Evolutionary conservation across 2,329 filamentous ascomycete genomes (phyloP), one percentile per base, ranked within the genome.

Genomic region (Trichoderma sp.): DNA sequence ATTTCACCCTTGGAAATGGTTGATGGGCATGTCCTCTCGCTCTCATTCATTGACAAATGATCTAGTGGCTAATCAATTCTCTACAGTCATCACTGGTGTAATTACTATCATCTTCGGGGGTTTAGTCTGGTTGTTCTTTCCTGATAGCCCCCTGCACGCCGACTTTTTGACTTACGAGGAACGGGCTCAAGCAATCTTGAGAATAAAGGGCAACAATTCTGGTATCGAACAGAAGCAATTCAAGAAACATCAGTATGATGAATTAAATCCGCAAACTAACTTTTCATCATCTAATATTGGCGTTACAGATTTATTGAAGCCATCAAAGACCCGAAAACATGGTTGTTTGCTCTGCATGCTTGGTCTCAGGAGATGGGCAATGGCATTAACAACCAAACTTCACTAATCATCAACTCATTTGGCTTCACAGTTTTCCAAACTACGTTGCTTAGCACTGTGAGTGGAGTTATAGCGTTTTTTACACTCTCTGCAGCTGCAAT

Each of bases 351-450:
- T 0, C 68, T 76, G 4, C 75, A 77, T 28, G 76, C 78, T 2
- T 78, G 80, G 30, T 76, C 77, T 3, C 78, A 83, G 55, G 82
- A 83, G 74, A 79, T 83, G 68, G 78, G 80, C 17, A 81, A 81
- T 57, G 80, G 80, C 7, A 70, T 79, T 15, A 81, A 82, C 2
- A 84, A 83, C 61, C 82, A 83, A 70, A 81, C 76, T 28, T 82
- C 81, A 0, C 76, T 85, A 0, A 82, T 84, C 58, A 82, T 84
- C 73, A 84, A 83, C 30, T 82, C 81, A 0, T 84, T 84, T 64
- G 83, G 82, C 4, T 85, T 84, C 72, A 80, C 73, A 13, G 80
- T 74, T 53, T 76, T 79, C 58, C 79, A 81, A 43, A 81, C 80
- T 11, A 82, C 80, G 0, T 75, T 78, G 28, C 75, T 76, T 8